Percentiles rank a stretch among this genome's conserved stretches.
Evolutionary conservation across 2,329 filamentous ascomycete genomes (phyloP).

Genomic region (Pseudofabraea citricarpa): DNA sequence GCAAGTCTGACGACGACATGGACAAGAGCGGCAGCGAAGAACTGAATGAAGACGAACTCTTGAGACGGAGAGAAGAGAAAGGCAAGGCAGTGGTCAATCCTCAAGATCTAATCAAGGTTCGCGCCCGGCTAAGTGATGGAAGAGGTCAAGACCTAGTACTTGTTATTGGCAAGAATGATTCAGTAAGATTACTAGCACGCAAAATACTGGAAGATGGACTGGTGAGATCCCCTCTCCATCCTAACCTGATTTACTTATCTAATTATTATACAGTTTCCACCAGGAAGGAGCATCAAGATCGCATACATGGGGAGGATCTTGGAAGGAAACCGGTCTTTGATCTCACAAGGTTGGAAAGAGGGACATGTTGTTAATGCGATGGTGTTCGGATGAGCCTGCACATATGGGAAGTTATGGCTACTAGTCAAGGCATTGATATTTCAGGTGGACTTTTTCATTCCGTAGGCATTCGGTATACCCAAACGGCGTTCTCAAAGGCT

Average conservation of each 20-base stretch:
- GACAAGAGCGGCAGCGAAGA: constrained; percentile 17
- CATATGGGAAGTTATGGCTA: no score
- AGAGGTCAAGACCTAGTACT: constrained; percentile 60
- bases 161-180: constrained; percentile 52
- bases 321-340: constrained; percentile 60
- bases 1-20: constrained; percentile 14
- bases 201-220: constrained; percentile 59
- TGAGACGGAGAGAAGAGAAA: constrained; percentile 42
- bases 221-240: constrained; percentile 40
- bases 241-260: not conserved
- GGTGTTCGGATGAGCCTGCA: constrained; percentile 34
- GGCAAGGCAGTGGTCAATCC: constrained; percentile 23
- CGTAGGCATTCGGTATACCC: not conserved
- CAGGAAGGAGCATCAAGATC: constrained; percentile 59
- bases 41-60: constrained; percentile 36
- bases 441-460: not conserved
- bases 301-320: constrained; percentile 80
- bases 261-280: constrained; percentile 39
- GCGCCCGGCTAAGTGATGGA: constrained; percentile 27
- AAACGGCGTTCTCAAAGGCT: not conserved
- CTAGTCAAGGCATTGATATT: not conserved
- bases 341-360: constrained; percentile 68
- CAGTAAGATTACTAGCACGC: constrained; percentile 57
- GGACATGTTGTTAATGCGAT: constrained; percentile 75
- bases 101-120: constrained; percentile 20